Evolutionary conservation across 1,284 basidiomycete species (phyloP).

Genomic region (Wolfiporia cocos): DNA sequence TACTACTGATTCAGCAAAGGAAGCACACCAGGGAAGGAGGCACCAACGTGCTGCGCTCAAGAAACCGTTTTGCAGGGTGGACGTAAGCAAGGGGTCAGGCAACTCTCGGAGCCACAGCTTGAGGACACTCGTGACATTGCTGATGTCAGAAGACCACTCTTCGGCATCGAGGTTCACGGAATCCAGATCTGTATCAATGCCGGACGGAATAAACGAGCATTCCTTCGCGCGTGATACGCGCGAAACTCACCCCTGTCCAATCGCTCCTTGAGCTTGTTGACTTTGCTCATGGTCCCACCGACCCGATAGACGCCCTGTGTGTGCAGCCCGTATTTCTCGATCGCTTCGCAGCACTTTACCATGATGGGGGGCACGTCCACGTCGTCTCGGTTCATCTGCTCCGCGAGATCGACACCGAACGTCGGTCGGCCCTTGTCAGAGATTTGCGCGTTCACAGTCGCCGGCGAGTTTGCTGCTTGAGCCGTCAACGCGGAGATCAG

Average conservation of each 20-base stretch:
- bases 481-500: slow-evolving; percentile 4
- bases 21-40: slow-evolving; percentile 1
- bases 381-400: slow-evolving; percentile 87
- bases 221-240: not conserved
- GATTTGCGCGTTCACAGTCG: slow-evolving; percentile 29
- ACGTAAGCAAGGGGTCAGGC: slow-evolving; percentile 90
- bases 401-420: slow-evolving; percentile 88
- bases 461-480: slow-evolving; percentile 23
- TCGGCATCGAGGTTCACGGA: slow-evolving; percentile 80
- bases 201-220: not conserved
- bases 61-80: slow-evolving; percentile 82
- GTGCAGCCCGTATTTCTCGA: slow-evolving; percentile 84
- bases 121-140: slow-evolving; percentile 88
- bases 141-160: slow-evolving; percentile 93
- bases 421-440: slow-evolving; percentile 68
- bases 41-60: slow-evolving; percentile 90
- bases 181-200: slow-evolving; percentile 61
- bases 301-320: slow-evolving; percentile 92
- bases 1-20: slow-evolving; percentile 25
- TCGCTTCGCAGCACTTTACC: slow-evolving; percentile 86
- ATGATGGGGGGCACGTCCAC: slow-evolving; percentile 88
- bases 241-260: slow-evolving; percentile 84
- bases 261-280: slow-evolving; percentile 77
- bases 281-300: slow-evolving; percentile 87
- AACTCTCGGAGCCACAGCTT: slow-evolving; percentile 97